Evolutionary conservation across 768 basidiomycete species (phyloP).

Genomic region (Kwoniella pini): DNA sequence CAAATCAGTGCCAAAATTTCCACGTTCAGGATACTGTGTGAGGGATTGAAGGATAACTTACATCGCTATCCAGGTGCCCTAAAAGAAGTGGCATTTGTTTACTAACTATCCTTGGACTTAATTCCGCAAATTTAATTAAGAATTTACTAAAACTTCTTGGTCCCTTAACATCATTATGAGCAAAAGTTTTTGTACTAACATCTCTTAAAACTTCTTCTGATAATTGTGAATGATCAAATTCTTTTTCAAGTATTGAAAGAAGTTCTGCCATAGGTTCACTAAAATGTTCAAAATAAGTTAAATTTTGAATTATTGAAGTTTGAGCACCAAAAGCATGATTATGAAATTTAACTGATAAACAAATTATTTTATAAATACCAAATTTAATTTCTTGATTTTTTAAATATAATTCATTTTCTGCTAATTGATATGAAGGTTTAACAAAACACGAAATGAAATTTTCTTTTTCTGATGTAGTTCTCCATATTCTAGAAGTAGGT

Average conservation of each 20-base stretch:
- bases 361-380: constrained; percentile 84
- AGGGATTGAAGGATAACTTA: constrained; percentile 47
- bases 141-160: constrained; percentile 83
- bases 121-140: constrained; percentile 75
- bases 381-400: constrained; percentile 70
- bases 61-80: constrained; percentile 88
- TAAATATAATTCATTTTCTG: constrained; percentile 85
- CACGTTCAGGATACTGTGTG: too few relatives aligned
- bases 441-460: constrained; percentile 84
- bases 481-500: constrained; percentile 81
- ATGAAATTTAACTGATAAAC: constrained; percentile 87
- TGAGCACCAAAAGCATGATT: constrained; percentile 80
- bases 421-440: constrained; percentile 80
- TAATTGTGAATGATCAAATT: constrained; percentile 84
- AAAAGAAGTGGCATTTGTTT: constrained; percentile 87
- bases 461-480: constrained; percentile 80
- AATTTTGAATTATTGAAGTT: constrained; percentile 82
- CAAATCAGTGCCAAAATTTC: background rate
- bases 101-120: constrained; percentile 73
- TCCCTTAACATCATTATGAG: constrained; percentile 69
- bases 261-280: constrained; percentile 93
- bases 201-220: constrained; percentile 81
- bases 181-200: constrained; percentile 42
- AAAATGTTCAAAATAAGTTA: constrained; percentile 93
- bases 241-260: constrained; percentile 71